Percentiles rank a stretch among this genome's conserved stretches.
Conservation (phyloP, 176 grass and related monocot genomes). For the Areca catechu region DNA sequence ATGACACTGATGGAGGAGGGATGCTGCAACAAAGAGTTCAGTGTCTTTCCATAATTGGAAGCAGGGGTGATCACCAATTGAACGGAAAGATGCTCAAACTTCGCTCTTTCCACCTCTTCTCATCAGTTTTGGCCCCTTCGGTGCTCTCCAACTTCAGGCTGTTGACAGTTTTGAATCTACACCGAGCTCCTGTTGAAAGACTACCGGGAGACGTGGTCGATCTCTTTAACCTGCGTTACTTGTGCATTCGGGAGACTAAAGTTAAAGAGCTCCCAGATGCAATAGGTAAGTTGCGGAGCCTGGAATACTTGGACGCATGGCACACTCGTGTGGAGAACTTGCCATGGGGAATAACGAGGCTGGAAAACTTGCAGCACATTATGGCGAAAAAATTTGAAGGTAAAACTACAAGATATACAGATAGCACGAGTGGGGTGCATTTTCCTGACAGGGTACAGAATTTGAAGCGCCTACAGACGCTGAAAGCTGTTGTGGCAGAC, state of each 20-base stretch:
- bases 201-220: conserved; percentile 23
- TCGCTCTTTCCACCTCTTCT: conserved; percentile 27
- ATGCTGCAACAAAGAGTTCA: too few relatives aligned
- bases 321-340: neutral
- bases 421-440: neutral
- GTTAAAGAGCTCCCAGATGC: conserved; percentile 11
- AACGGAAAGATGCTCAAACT: neutral
- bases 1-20: neutral
- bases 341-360: neutral
- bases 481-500: neutral
- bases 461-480: neutral
- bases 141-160: conserved; percentile 23
- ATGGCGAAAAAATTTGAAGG: neutral
- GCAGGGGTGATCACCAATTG: too few relatives aligned
- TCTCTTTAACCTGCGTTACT: conserved; percentile 33
- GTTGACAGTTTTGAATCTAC: conserved; percentile 23
- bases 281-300: conserved; percentile 26
- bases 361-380: neutral
- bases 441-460: neutral
- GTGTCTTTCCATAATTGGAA: too few relatives aligned
- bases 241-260: conserved; percentile 26
- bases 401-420: neutral
- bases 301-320: conserved; percentile 17
- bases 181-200: conserved; percentile 18
- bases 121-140: conserved; percentile 15